Conservation (phyloP, 129 eudicot species). For the Helichrysum umbraculigerum region DNA sequence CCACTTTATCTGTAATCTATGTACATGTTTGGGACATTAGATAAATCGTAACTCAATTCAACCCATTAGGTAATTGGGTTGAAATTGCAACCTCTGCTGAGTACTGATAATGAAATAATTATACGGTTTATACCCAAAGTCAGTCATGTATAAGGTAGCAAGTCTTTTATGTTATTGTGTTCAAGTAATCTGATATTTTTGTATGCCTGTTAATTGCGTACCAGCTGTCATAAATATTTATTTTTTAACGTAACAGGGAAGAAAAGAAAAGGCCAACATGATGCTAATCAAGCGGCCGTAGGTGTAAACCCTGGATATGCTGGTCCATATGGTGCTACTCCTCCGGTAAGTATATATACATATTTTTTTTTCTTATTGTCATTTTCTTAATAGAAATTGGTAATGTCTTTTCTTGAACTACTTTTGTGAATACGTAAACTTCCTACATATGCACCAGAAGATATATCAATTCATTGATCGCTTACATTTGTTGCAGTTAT, state of each 20-base stretch:
- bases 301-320: constrained; percentile 67
- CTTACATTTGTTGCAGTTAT: constrained; percentile 53
- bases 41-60: too few species aligned
- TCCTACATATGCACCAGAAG: background rate
- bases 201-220: background rate
- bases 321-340: constrained; percentile 74
- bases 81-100: background rate
- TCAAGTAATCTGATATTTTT: background rate
- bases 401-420: background rate
- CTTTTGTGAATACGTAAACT: background rate
- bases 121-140: background rate
- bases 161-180: background rate
- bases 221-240: background rate
- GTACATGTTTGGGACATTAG: too few species aligned
- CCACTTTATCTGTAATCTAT: too few species aligned
- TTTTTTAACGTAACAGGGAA: constrained; percentile 46
- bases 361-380: background rate
- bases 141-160: background rate
- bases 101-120: background rate
- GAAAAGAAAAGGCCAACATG: constrained; percentile 82
- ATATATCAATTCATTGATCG: background rate
- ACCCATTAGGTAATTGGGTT: background rate
- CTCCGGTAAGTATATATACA: constrained; percentile 58
- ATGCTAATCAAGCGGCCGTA: constrained; percentile 68
- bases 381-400: background rate